Evolutionary conservation across 768 basidiomycete species (phyloP).

Genomic region (Mycena galericulata): DNA sequence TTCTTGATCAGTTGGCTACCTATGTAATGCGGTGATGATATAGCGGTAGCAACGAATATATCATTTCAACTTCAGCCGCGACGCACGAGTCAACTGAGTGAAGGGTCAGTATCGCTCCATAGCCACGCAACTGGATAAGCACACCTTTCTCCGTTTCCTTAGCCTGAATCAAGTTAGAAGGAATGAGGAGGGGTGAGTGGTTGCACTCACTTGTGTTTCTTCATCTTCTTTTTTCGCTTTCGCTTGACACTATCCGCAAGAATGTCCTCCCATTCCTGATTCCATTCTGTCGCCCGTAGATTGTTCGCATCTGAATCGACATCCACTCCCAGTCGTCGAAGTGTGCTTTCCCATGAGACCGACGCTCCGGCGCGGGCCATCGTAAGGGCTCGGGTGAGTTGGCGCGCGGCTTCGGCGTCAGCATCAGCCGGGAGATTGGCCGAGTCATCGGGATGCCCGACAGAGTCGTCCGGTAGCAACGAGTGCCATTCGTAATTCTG

Average conservation of each 20-base stretch:
- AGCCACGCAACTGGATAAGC: constrained; percentile 40
- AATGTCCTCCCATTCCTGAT: constrained; percentile 73
- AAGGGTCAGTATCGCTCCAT: constrained; percentile 30
- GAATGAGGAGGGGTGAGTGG: constrained; percentile 16
- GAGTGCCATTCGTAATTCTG: constrained; percentile 40
- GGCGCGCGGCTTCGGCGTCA: constrained; percentile 84
- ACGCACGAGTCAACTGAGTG: constrained; percentile 58
- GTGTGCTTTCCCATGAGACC: constrained; percentile 75
- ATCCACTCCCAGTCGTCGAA: constrained; percentile 74
- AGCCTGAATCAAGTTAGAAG: constrained; percentile 60
- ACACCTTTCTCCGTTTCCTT: constrained; percentile 90
- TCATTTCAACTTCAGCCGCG: constrained; percentile 50
- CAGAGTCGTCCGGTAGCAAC: constrained; percentile 32
- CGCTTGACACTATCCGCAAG: constrained; percentile 86
- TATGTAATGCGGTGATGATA: constrained; percentile 17
- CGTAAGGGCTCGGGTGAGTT: constrained; percentile 80
- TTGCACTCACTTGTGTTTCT: constrained; percentile 89
- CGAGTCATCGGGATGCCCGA: constrained; percentile 49
- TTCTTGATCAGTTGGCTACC: constrained; percentile 35
- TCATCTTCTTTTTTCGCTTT: constrained; percentile 94
- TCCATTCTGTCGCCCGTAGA: constrained; percentile 60
- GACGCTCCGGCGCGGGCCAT: constrained; percentile 72
- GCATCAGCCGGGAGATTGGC: constrained; percentile 71
- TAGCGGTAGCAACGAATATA: constrained; percentile 30
- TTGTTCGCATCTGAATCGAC: constrained; percentile 61